A percentile compares a stretch with the other conserved stretches of the same genome.
Evolutionary conservation across 2,329 filamentous ascomycete genomes (phyloP).

Genomic region (Aspergillus aculeatinus): DNA sequence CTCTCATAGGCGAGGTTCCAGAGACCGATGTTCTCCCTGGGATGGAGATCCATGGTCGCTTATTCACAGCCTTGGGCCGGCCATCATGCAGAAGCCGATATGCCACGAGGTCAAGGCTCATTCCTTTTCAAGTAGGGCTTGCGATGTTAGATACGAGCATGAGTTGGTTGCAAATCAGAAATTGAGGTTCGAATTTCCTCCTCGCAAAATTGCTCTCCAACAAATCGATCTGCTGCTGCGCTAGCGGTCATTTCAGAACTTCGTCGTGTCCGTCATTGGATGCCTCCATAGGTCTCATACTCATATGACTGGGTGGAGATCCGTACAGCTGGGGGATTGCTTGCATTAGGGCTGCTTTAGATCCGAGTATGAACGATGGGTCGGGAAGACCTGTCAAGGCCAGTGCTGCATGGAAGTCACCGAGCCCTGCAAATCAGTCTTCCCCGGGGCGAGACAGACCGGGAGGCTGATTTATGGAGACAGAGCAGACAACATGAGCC

Average conservation of each 20-base stretch:
- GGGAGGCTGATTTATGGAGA: not conserved
- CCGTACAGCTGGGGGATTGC: constrained; percentile 6
- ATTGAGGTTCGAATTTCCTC: not conserved
- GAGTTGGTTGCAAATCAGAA: not conserved
- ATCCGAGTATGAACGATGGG: not conserved
- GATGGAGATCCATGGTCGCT: not conserved
- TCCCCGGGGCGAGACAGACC: not conserved
- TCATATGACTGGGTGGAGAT: not conserved
- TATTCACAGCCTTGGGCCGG: not conserved
- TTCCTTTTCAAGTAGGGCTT: not conserved
- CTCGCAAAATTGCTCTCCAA: not conserved
- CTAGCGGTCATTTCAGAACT: not conserved
- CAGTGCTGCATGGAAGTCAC: not conserved
- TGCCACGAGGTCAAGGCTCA: not conserved
- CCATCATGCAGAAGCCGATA: not conserved
- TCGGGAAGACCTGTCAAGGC: not conserved
- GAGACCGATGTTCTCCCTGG: not conserved
- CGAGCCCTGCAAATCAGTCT: not conserved
- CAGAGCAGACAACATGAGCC: not conserved
- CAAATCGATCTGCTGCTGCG: not conserved
- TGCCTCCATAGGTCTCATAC: not conserved
- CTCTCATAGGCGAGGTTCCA: not conserved
- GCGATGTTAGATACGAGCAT: not conserved
- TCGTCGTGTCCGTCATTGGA: not conserved
- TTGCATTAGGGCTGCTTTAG: constrained; percentile 2